These are phyloP conservation scores for Geum urbanum DNA, from an alignment of 306 rosid species.

Conservation along the genomic window DNA sequence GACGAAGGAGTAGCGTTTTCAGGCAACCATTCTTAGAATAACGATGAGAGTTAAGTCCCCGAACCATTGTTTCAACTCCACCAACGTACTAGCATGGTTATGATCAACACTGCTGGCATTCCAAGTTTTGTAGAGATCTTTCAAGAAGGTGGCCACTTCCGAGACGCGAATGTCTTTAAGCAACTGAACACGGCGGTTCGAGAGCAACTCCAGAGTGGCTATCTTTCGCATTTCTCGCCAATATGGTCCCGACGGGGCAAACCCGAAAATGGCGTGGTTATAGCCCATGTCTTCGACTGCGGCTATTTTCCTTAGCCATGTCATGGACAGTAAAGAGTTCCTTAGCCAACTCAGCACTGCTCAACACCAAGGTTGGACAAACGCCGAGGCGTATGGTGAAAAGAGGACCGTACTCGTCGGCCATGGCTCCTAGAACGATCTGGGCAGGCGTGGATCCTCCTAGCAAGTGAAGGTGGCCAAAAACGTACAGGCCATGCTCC, in stretches of 20 bases:
- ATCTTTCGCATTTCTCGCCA: slow-evolving; percentile 46
- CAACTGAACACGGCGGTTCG: slow-evolving; percentile 27
- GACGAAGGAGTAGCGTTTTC: slow-evolving; percentile 16
- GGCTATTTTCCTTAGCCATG: background rate
- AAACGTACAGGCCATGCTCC: slow-evolving; percentile 27
- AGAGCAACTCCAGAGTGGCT: slow-evolving; percentile 26
- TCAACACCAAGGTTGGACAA: slow-evolving; percentile 21
- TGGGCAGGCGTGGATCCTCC: slow-evolving; percentile 15
- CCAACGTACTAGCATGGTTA: slow-evolving; percentile 14
- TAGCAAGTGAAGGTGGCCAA: slow-evolving; percentile 24
- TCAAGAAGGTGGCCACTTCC: slow-evolving; percentile 26
- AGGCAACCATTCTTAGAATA: slow-evolving; percentile 36
- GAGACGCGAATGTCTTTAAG: slow-evolving; percentile 28
- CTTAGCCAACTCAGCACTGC: slow-evolving; percentile 23
- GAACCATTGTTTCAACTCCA: slow-evolving; percentile 42
- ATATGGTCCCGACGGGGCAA: slow-evolving; percentile 33
- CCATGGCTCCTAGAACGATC: slow-evolving; percentile 23
- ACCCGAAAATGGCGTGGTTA: slow-evolving; percentile 29
- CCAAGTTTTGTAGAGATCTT: slow-evolving; percentile 21
- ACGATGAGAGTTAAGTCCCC: slow-evolving; percentile 42
- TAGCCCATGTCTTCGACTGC: slow-evolving; percentile 12
- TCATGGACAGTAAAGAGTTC: slow-evolving; percentile 37
- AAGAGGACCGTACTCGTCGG: slow-evolving; percentile 34
- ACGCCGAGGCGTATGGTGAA: slow-evolving; percentile 19
- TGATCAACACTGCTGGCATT: background rate